A percentile compares a stretch with the other conserved stretches of the same genome.
phyloP scores from a whole-genome alignment of 768 basidiomycete genomes.

The Mycena vulgaris region DNA sequence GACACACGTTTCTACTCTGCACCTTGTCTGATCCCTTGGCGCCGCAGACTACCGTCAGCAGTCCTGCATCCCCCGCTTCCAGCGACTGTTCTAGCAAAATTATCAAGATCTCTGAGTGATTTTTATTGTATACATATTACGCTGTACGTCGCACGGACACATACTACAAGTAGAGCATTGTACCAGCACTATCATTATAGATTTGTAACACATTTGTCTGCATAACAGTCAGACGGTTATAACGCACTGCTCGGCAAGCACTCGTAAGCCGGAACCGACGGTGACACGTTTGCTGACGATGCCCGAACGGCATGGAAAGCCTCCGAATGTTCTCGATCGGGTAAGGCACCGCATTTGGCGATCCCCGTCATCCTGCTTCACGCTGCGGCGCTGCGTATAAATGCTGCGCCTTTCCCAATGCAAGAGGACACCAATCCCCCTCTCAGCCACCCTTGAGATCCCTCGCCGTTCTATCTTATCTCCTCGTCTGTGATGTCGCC shows the following conservation, averaged over 20 bases:
- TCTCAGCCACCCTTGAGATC: too few species aligned
- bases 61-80: slow-evolving; percentile 31
- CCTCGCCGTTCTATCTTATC: too few species aligned
- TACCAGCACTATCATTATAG: too few species aligned
- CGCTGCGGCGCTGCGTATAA: slow-evolving; percentile 21
- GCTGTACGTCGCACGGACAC: too few species aligned
- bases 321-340: slow-evolving; percentile 21
- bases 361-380: neutral
- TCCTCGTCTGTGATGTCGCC: slow-evolving; percentile 17
- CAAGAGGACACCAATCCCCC: too few species aligned
- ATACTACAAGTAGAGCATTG: too few species aligned
- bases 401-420: neutral
- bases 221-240: too few species aligned
- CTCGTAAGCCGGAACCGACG: neutral
- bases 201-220: too few species aligned
- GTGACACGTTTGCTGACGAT: slow-evolving; percentile 30
- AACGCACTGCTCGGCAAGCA: neutral
- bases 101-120: too few species aligned
- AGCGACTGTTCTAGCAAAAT: slow-evolving; percentile 11
- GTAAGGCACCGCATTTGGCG: slow-evolving; percentile 10
- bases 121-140: too few species aligned
- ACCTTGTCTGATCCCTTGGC: too few species aligned
- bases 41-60: slow-evolving; percentile 25
- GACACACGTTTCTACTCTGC: too few species aligned
- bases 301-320: slow-evolving; percentile 15